Evolutionary conservation across 805 yeast species (phyloP), one percentile per base, ranked within the genome.

Genomic region (Wickerhamiella alocasiicola): DNA sequence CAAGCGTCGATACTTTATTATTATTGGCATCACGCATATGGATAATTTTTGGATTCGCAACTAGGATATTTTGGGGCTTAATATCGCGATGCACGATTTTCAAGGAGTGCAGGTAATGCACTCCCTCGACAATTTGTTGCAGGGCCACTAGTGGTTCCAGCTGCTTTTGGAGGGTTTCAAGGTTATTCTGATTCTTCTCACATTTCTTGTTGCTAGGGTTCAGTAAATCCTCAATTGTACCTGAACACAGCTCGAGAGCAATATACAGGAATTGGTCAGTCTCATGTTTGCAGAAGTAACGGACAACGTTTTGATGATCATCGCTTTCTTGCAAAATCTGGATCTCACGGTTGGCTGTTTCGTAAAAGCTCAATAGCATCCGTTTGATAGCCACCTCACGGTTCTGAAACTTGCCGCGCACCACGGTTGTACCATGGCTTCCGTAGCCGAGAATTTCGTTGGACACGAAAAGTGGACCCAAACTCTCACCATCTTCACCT

Each of bases 361-460:
- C 96, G 59, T 81, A 88, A 54, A 87, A 91, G 55, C 87, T 95
- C 27, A 87, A 68, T 40, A 91, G 64, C 94, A 91, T 82, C 52
- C 97, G 65, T 57, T 91, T 91, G 5, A 91, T 93, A 0, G 98
- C 98, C 5, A 91, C 98, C 1, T 94, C 95, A 43, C 98, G 69
- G 49, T 76, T 78, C 55, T 88, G 95, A 62, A 87, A 91, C 4
- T 74, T 71, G 0, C 98, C 98, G 55, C 78, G 75, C 55, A 76
- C 84, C 1, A 91, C 98, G 21, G 88, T 84, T 0, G 98, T 91
- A 20, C 98, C 98, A 51, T 87, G 95, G 1, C 95, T 83, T 1
- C 98, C 98, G 56, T 83, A 84, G 1, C 98, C 98, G 38, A 91
- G 62, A n/a, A 85, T 70, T 21, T 70, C 73, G 46, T 80, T 80